These are phyloP conservation scores for Epichloe elymi DNA, from an alignment of 2,329 filamentous ascomycete species.

Conservation along the genomic window DNA sequence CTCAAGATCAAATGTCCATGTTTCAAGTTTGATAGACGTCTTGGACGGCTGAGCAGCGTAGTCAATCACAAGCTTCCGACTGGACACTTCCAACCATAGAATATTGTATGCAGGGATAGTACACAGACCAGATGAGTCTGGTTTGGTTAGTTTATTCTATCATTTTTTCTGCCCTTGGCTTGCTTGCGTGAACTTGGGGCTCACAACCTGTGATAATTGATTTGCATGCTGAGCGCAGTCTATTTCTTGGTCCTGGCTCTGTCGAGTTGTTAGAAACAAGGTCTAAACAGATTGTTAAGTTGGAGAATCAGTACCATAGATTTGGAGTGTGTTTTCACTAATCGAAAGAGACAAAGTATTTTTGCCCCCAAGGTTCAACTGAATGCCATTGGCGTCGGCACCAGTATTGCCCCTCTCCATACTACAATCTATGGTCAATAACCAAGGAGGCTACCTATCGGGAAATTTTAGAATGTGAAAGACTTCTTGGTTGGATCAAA, in stretches of 20 bases:
- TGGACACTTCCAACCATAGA: slow-evolving; percentile 61
- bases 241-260: slow-evolving; percentile 4
- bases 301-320: slow-evolving; percentile 19
- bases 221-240: slow-evolving; percentile 5
- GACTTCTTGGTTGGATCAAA: not conserved
- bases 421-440: not conserved
- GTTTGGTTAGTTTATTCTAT: not conserved
- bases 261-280: slow-evolving; percentile 1
- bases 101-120: slow-evolving; percentile 68
- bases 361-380: slow-evolving; percentile 17
- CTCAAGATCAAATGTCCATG: slow-evolving; percentile 39
- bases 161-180: not conserved
- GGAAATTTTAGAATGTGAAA: not conserved
- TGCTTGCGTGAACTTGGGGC: not conserved
- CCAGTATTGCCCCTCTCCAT: slow-evolving; percentile 9
- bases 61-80: slow-evolving; percentile 52
- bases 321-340: slow-evolving; percentile 16
- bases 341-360: slow-evolving; percentile 18
- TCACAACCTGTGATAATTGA: slow-evolving; percentile 5
- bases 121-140: slow-evolving; percentile 14
- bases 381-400: slow-evolving; percentile 11
- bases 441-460: not conserved
- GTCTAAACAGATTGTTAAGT: not conserved
- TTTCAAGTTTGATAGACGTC: slow-evolving; percentile 44
- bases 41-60: slow-evolving; percentile 53